A percentile compares a stretch with the other conserved stretches of the same genome.
These are phyloP conservation scores for Leccinellum luteum DNA, from an alignment of 768 basidiomycete species.

Conservation along the genomic window DNA sequence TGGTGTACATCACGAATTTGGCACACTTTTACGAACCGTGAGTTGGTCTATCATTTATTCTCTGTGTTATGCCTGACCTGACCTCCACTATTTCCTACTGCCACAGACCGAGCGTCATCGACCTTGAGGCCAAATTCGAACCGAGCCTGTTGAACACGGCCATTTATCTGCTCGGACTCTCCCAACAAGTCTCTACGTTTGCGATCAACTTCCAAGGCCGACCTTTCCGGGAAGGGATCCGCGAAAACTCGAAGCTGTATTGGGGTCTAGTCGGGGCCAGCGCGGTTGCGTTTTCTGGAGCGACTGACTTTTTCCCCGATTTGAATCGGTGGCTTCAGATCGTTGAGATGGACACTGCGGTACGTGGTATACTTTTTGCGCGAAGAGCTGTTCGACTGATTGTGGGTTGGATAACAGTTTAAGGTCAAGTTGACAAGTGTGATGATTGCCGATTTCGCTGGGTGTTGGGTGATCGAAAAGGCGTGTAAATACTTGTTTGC, in stretches of 20 bases:
- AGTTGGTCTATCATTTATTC: constrained; percentile 27
- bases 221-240: constrained; percentile 97
- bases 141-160: constrained; percentile 94
- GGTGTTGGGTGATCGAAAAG: constrained; percentile 83
- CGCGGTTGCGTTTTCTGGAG: constrained; percentile 88
- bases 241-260: constrained; percentile 91
- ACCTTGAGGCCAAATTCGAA: constrained; percentile 95
- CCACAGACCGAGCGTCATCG: constrained; percentile 67
- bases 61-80: background rate
- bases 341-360: constrained; percentile 78
- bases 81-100: background rate
- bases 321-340: constrained; percentile 96
- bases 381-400: background rate
- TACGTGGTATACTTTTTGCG: constrained; percentile 38
- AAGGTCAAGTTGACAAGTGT: constrained; percentile 68
- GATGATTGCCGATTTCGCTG: constrained; percentile 88
- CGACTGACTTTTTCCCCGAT: constrained; percentile 94
- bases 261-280: constrained; percentile 90
- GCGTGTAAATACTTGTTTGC: constrained; percentile 86
- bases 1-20: constrained; percentile 92
- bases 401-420: constrained; percentile 53
- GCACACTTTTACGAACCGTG: constrained; percentile 76
- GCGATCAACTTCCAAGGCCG: constrained; percentile 99
- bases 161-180: constrained; percentile 92
- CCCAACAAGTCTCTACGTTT: constrained; percentile 98